Evolutionary conservation across 129 eudicot species (phyloP), one percentile per base, ranked within the genome.

Genomic region (Saposhnikovia divaricata): DNA sequence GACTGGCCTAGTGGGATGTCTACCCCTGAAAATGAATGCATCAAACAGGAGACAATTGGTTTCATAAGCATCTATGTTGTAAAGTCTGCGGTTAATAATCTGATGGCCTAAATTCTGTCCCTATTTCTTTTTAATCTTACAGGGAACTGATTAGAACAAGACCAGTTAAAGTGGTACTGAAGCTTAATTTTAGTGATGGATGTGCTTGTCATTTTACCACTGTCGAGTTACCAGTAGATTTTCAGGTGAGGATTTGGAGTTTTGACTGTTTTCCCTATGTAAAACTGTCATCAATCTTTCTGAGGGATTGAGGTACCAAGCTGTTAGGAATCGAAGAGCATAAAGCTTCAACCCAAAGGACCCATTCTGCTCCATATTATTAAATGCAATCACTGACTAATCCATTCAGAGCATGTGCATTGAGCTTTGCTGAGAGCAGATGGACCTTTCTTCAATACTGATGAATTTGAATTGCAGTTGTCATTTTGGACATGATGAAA

Each of bases 141-240:
- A 88, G 95, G 89, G 90, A 90, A 88, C 80, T 82, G 1, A 83
- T 85, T 80, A 86, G 78, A 77, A 39, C 88, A 74, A 84, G 84
- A 78, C 90, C 95, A 43, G 72, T 90, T 59, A 83, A 86, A 79
- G 81, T 88, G 77, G 81, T 81, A 65, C 70, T 90, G 77, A 83
- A 81, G 84, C 77, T 90, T 76, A 84, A 86, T 75, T 86, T 86
- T 63, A 81, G 86, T 83, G 95, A 90, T 77, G 92, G 95, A 18
- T 90, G 92, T 75, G 95, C 85, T 65, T 90, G 90, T 45, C 82
- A 25, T 55, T 86, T 72, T 76, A 74, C 85, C 50, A 85, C 83
- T 83, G 76, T 88, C 19, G 87, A 90, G 71, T 78, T 83, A 72
- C 90, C 86, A 4, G 79, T 88, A 74, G 85, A 90, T 75, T 90